Evolutionary conservation across 805 yeast genomes (phyloP), one percentile per base, ranked within the genome.

Genomic region (Metschnikowia gruessii): DNA sequence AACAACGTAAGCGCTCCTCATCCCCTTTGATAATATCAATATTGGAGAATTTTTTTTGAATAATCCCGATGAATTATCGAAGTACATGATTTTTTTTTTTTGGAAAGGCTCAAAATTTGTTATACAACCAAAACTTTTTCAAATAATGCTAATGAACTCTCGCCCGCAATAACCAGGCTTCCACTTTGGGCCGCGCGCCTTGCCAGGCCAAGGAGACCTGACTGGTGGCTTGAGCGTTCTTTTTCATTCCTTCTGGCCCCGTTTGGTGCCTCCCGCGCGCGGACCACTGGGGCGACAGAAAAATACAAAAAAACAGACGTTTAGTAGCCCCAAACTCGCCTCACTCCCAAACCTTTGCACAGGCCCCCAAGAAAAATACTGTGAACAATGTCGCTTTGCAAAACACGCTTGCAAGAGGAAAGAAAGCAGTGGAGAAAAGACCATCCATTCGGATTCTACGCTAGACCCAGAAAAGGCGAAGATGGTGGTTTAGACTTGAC

Each of bases 341-440:
- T 18, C 45, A 21, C 37, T 9, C 30, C 46, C 35, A 16, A 30
- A 37, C 46, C n/a, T 31, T n/a, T 39, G 33, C 37, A 8, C n/a
- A 21, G 35, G 40, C 41, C 41, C 37, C 29, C 29, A 15, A 43
- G 19, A 16, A 11, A 11, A 22, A n/a, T 6, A 30, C 17, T 30
- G 33, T 30, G 36, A 22, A 42, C 37, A 42, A 60, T 61, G 76
- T 71, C 86, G 49, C 77, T 89, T 49, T 84, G 95, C 64, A 72
- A 83, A 53, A 88, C 82, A 49, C 81, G 99, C 58, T 78, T 92
- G 34, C 97, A 91, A 61, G 96, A 90, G 66, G 99, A 92, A 54
- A 83, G 99, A 66, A 92, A 91, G 68, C 89, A 86, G 65, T 94
- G 99, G 99, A 82, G 99, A 57, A 92, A 89, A 64, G 97, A 90